A percentile compares a stretch with the other conserved stretches of the same genome.
These are phyloP conservation scores for Solanum verrucosum DNA, from an alignment of 257 asterid species.

Conservation along the genomic window DNA sequence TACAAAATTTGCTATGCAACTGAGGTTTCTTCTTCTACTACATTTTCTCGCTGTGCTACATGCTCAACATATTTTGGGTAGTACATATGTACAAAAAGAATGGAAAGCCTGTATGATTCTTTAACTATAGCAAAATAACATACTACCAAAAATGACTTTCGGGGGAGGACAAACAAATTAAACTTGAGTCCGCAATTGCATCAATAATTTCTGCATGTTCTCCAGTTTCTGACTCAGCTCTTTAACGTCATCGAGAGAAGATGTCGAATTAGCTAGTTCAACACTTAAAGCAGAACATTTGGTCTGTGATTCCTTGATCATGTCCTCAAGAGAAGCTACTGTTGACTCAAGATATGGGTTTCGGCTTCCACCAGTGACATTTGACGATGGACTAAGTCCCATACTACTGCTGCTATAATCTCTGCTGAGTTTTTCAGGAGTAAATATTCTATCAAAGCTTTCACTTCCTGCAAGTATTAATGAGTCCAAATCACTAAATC, in stretches of 20 bases:
- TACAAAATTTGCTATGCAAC: not conserved
- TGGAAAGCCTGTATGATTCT: constrained; percentile 7
- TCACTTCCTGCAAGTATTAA: constrained; percentile 49
- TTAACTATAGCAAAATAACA: not conserved
- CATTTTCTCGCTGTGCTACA: constrained; percentile 4
- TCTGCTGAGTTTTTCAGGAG: constrained; percentile 49
- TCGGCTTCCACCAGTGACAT: constrained; percentile 14
- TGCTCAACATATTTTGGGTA: not conserved
- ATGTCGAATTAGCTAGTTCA: constrained; percentile 29
- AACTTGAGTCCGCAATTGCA: constrained; percentile 45
- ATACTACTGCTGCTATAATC: constrained; percentile 22
- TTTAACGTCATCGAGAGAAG: constrained; percentile 39
- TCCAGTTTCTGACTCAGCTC: constrained; percentile 70
- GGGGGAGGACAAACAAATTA: constrained; percentile 6
- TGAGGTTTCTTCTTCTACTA: not conserved
- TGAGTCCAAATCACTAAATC: not conserved
- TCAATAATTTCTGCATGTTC: constrained; percentile 60
- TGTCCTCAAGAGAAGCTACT: constrained; percentile 67
- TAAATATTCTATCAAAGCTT: constrained; percentile 60
- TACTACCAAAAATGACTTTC: not conserved
- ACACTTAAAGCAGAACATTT: constrained; percentile 61
- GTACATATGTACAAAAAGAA: constrained; percentile 16
- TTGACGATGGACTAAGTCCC: constrained; percentile 24
- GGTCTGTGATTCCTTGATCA: constrained; percentile 48
- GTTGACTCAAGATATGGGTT: constrained; percentile 39